A percentile compares a stretch with the other conserved stretches of the same genome.
Conservation (phyloP, 176 grass and related monocot species). For the Pontederia crassipes region DNA sequence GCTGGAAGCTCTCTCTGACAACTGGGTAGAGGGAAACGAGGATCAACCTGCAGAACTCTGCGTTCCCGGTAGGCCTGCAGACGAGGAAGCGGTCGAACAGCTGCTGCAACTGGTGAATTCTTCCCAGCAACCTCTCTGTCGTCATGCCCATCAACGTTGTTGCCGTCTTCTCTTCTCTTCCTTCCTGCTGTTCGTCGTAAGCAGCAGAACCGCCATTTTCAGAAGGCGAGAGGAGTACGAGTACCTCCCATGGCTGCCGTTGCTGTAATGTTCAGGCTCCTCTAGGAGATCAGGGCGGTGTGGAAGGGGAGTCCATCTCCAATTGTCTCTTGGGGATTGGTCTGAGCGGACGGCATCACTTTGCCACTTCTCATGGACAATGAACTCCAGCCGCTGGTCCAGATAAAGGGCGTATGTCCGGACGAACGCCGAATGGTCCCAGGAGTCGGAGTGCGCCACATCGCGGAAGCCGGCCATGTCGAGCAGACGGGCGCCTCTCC, state of each 20-base stretch:
- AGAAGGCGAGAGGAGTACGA: conserved; percentile 20
- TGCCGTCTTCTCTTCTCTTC: not conserved
- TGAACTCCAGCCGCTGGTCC: conserved; percentile 14
- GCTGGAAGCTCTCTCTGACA: conserved; percentile 40
- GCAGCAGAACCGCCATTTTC: conserved; percentile 13
- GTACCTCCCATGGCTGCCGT: conserved; percentile 4
- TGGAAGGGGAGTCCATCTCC: not conserved
- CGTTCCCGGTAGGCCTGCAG: conserved; percentile 48
- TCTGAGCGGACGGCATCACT: not conserved
- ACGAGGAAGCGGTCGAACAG: conserved; percentile 45
- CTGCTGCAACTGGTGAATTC: conserved; percentile 43
- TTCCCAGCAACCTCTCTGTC: conserved; percentile 31
- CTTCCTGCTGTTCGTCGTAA: conserved; percentile 11
- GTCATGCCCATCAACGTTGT: conserved; percentile 41
- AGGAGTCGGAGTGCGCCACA: conserved; percentile 14
- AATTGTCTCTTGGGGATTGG: not conserved
- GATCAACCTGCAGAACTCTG: conserved; percentile 42
- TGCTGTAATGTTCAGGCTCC: conserved; percentile 1
- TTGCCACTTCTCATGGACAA: conserved; percentile 5
- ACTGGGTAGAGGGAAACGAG: conserved; percentile 24
- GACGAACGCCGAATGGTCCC: conserved; percentile 17
- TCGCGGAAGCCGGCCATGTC: conserved; percentile 23
- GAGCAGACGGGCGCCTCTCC: conserved; percentile 12
- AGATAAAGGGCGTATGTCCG: conserved; percentile 16
- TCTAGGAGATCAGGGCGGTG: not conserved